A percentile compares a stretch with the other conserved stretches of the same genome.
These are phyloP conservation scores for Larix kaempferi DNA, from an alignment of 75 land plant species.

Conservation along the genomic window DNA sequence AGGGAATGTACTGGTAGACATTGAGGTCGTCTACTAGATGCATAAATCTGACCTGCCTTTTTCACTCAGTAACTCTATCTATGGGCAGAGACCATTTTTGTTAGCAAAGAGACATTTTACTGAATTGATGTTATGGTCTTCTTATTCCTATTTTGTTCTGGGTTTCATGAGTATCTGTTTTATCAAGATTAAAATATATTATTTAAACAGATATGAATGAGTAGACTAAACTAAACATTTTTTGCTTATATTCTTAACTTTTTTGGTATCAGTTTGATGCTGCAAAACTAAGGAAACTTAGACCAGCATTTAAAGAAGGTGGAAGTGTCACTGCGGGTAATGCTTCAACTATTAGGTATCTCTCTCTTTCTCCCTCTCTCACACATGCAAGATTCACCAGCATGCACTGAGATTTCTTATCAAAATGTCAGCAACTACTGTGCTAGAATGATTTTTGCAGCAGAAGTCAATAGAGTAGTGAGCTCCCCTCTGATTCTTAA, in stretches of 20 bases:
- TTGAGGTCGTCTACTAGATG: too few relatives aligned
- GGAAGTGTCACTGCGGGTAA: slow-evolving; percentile 98
- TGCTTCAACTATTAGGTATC: slow-evolving; percentile 89
- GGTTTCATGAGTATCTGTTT: neutral
- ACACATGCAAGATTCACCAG: neutral
- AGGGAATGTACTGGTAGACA: too few relatives aligned
- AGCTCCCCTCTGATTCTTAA: neutral
- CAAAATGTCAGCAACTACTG: neutral
- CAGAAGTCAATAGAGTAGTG: neutral
- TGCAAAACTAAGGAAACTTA: slow-evolving; percentile 74
- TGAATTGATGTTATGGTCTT: too few relatives aligned
- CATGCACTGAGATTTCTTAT: neutral
- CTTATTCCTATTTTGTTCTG: neutral
- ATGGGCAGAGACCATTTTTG: too few relatives aligned
- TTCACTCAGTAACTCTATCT: too few relatives aligned
- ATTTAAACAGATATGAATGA: neutral
- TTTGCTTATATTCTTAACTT: slow-evolving; percentile 12
- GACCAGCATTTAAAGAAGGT: slow-evolving; percentile 87
- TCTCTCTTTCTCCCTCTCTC: neutral
- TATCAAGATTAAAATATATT: neutral
- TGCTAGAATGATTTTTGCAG: neutral
- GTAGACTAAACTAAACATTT: neutral
- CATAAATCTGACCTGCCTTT: too few relatives aligned
- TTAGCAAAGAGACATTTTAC: too few relatives aligned
- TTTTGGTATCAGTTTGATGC: slow-evolving; percentile 71